A percentile compares a stretch with the other conserved stretches of the same genome.
phyloP scores from a whole-genome alignment of 495 filamentous ascomycete species.

The Aspergillus egyptiacus region DNA sequence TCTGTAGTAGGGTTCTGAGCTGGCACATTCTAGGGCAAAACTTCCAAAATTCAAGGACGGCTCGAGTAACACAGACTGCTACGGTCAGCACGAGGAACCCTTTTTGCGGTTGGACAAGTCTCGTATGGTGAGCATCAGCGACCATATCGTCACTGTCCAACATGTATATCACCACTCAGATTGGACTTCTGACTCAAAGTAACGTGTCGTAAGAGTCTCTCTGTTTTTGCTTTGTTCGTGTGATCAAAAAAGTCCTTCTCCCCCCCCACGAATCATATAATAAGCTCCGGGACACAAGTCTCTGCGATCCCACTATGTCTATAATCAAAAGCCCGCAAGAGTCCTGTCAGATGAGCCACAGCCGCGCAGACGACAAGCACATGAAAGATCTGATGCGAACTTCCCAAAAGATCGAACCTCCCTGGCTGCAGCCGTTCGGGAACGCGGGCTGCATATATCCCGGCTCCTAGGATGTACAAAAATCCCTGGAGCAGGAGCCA shows the following conservation, averaged over 20 bases:
- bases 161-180: slow-evolving; percentile 11
- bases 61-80: slow-evolving; percentile 9
- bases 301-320: slow-evolving; percentile 43
- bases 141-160: background rate
- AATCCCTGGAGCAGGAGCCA: slow-evolving; percentile 78
- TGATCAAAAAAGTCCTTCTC: slow-evolving; percentile 12
- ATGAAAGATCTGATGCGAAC: slow-evolving; percentile 62
- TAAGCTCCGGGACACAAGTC: slow-evolving; percentile 20
- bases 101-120: slow-evolving; percentile 17
- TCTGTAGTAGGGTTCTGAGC: slow-evolving; percentile 2
- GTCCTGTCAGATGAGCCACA: slow-evolving; percentile 50
- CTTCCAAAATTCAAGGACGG: background rate
- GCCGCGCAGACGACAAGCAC: slow-evolving; percentile 57
- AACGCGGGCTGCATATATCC: slow-evolving; percentile 65
- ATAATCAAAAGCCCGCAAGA: slow-evolving; percentile 54
- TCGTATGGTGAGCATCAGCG: slow-evolving; percentile 18
- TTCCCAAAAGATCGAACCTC: slow-evolving; percentile 56
- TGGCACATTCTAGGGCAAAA: slow-evolving; percentile 7
- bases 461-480: slow-evolving; percentile 81
- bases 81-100: slow-evolving; percentile 15
- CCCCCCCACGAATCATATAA: slow-evolving; percentile 11
- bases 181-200: slow-evolving; percentile 12
- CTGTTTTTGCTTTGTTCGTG: slow-evolving; percentile 14
- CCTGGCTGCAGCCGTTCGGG: slow-evolving; percentile 46
- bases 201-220: slow-evolving; percentile 9